Base-by-base conservation (phyloP, 2,329 filamentous ascomycete genomes). In the Hymenoscyphus linearis region DNA sequence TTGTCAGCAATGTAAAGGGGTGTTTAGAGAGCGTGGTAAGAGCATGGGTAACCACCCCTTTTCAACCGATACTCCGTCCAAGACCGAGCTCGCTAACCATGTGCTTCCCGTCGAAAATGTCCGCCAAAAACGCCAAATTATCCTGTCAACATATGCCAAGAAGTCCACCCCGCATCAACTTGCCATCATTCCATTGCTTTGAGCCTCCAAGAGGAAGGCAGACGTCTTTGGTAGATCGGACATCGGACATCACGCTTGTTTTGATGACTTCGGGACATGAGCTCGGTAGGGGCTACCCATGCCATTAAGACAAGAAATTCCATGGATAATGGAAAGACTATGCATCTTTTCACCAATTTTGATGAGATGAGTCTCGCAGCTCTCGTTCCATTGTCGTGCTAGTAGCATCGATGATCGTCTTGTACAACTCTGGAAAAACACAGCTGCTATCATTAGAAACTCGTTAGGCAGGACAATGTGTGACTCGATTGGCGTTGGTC, bases 1-100 rank as follows among this genome's bases (percentile, higher is more conserved):
- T 50, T 50, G 44, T 50, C 44, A 50, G 44, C 44, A 50, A 50
- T 25, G 44, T 22, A 50, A 50, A 50, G 44, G 44, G 44, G 44
- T 22, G 44, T 50, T 22, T 50, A 50, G 44, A 22, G 22, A 22
- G 44, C n/a, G n/a, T 50, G 22, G 44, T 10, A 50, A 12, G 13
- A 22, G 22, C 44, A 22, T 50, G 22, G 18, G 44, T 50, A 50
- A 50, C 22, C 44, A 50, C 44, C 44, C 44, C 44, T 13, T 50
- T 25, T 13, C 12, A 7, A 47, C 40, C 40, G 22, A 47, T 47
- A 47, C 40, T 18, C 18, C 18, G 22, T 22, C 10, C 44, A 50
- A 50, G 22, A 50, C 44, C 13, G 44, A 25, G 13, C 44, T 50
- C 44, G 44, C 44, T 25, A 50, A 50, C 18, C 44, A 50, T 50